Base-by-base conservation (phyloP, 1,284 basidiomycete genomes). In the Anthracocystis panici-leucophaei region DNA sequence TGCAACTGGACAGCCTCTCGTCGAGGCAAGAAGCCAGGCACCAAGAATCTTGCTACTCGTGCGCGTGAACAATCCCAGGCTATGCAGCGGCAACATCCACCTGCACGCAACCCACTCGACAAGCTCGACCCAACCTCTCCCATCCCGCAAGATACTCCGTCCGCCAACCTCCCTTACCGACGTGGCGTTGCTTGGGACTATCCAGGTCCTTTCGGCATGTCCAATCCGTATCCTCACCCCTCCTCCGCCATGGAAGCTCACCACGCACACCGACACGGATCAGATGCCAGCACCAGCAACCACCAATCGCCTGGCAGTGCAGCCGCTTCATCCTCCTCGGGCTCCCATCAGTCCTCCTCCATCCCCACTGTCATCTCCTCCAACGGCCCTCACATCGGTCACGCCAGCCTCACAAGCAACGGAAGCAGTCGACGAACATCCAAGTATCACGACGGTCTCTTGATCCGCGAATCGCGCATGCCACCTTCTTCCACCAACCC, bases 401-500 rank as follows among this genome's bases (percentile, higher is more conserved):
- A 63, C 45, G 45, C 41, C 56, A 61, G 54, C 50, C 50, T 29
- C 25, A 31, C 56, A 25, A 75, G 63, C 56, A 62, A 49, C 42
- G 60, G 52, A 27, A 75, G 66, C 53, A 52, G 31, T 20, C 58
- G 66, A 21, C 72, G 72, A 31, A 75, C 72, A 0, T 75, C 72
- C 50, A 75, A 69, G 44, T 75, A 75, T 40, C 72, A 75, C 40
- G 72, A 75, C 42, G 72, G 72, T 23, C 72, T 69, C 33, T 46
- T 75, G 45, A 75, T 75, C 38, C 72, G 72, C 12, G 72, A 75
- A 54, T 65, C 72, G 1, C 61, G 50, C 29, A 75, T 75, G 72
- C 72, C 72, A 12, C 72, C 72, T 25, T 75, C 72, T 0, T 75
- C 72, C 8, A 75, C 72, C 53, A 75, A 75, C 25, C 72, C 72